phyloP scores from a whole-genome alignment of 176 grass and related monocot genomes.

The Juncus effusus region DNA sequence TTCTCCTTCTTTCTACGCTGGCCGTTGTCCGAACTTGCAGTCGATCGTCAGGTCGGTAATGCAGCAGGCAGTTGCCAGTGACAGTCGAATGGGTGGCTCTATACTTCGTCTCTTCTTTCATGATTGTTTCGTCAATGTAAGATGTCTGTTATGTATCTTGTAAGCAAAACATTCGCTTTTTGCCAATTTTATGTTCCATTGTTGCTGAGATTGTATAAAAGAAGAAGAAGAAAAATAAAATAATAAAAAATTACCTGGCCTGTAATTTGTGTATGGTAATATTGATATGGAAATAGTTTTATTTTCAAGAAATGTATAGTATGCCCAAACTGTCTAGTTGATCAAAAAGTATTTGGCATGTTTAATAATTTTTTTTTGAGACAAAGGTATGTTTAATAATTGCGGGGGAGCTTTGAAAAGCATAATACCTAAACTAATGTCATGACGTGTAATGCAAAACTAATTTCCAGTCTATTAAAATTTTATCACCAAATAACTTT shows the following conservation, averaged over 20 bases:
- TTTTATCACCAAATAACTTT: neutral
- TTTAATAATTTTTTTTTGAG: too few species aligned
- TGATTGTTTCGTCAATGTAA: conserved; percentile 92
- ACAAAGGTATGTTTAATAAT: too few species aligned
- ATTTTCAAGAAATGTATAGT: too few species aligned
- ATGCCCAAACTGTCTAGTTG: too few species aligned
- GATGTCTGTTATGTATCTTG: neutral
- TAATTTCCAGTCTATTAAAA: neutral
- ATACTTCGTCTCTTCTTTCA: conserved; percentile 96
- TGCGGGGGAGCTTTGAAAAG: too few species aligned
- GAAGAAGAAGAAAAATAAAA: neutral
- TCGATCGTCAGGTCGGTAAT: conserved; percentile 52
- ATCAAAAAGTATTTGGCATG: too few species aligned
- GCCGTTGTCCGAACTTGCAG: conserved; percentile 42
- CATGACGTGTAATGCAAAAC: too few species aligned
- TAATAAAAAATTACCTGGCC: neutral
- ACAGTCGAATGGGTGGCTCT: conserved; percentile 62
- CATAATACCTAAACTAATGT: too few species aligned
- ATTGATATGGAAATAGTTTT: too few species aligned
- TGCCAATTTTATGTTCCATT: neutral
- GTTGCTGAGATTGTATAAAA: neutral
- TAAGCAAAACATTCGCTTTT: neutral
- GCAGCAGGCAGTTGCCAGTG: conserved; percentile 37
- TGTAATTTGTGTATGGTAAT: too few species aligned
- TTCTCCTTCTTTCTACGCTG: conserved; percentile 47